Evolutionary conservation across 331 rosid genomes (phyloP).

Genomic region (Arachis monticola): DNA sequence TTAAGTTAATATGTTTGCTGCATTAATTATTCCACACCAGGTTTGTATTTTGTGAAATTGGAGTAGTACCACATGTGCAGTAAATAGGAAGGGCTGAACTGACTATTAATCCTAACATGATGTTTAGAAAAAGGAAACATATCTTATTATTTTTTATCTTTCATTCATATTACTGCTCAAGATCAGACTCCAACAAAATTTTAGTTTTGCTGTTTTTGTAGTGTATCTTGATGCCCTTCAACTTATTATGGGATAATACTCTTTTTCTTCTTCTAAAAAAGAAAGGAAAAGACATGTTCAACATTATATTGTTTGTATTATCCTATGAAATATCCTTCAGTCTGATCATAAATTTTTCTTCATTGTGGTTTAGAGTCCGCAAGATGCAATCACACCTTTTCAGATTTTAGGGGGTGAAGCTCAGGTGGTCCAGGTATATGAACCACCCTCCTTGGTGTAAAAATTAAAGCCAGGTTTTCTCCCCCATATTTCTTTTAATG

Average conservation of each 20-base stretch:
- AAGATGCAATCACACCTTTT: conserved; percentile 86
- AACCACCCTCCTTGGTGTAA: conserved; percentile 17
- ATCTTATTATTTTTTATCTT: conserved; percentile 15
- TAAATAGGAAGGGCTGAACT: conserved; percentile 16
- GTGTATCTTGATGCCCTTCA: background rate
- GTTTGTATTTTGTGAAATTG: conserved; percentile 25
- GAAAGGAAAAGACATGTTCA: no score
- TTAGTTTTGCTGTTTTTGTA: conserved; percentile 1
- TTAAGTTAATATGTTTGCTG: conserved; percentile 2
- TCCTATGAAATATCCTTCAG: conserved; percentile 25
- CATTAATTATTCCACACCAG: background rate
- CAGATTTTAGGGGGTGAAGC: conserved; percentile 99
- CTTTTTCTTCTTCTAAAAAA: no score
- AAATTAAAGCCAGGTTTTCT: background rate
- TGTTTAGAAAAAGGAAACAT: conserved; percentile 13
- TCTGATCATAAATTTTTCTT: conserved; percentile 35
- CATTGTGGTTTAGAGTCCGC: conserved; percentile 71
- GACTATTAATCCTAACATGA: background rate
- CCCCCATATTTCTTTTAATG: background rate
- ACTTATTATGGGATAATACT: background rate
- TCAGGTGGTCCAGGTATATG: conserved; percentile 91
- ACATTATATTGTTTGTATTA: background rate
- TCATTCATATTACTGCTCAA: conserved; percentile 16
- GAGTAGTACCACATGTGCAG: conserved; percentile 14
- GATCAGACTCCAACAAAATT: background rate